Base-by-base conservation (phyloP, 1,284 basidiomycete species). In the Chiua sp. region DNA sequence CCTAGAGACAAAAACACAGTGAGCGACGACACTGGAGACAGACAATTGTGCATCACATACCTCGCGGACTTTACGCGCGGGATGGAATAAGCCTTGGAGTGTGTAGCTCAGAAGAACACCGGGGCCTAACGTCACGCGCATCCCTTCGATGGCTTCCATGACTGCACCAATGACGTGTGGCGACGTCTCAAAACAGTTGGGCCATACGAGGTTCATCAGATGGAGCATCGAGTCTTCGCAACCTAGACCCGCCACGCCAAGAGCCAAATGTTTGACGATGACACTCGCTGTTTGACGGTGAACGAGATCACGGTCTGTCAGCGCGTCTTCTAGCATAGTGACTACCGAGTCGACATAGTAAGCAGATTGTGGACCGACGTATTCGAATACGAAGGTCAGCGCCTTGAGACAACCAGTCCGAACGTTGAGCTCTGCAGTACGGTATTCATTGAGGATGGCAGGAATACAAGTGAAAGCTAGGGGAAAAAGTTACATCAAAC, bases 341-440 rank as follows among this genome's bases (percentile, higher is more conserved):
- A 98, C 92, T 22, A 98, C 95, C 2, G 94, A 97, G 78, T 98
- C 95, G 71, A 93, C 92, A 75, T 99, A 99, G 80, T 98, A 98
- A 44, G 98, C 97, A 32, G 95, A 96, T 82, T 98, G 97, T 47
- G 98, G 98, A n/a, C 98, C 98, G 69, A 99, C 97, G 72, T 99
- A 99, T 82, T 99, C 98, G 73, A 99, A 99, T 61, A 99, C 92
- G 83, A 98, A 99, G 7, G 96, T 96, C 32, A 99, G 84, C 1
- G 98, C 96, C 76, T 99, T 99, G 63, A 99, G 83, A 86, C 97
- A 99, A 63, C 98, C 98, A n/a, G 97, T 99, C 57, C 98, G 92
- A 48, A 99, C 98, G 76, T 99, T 99, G 63, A 99, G 85, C 74
- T 99, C 98, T 2, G 93, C 93, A 3, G 97, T 99, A 54, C 97